Evolutionary conservation across 2,329 filamentous ascomycete genomes (phyloP), one percentile per base, ranked within the genome.

Genomic region (Ophiostoma fasciatum): DNA sequence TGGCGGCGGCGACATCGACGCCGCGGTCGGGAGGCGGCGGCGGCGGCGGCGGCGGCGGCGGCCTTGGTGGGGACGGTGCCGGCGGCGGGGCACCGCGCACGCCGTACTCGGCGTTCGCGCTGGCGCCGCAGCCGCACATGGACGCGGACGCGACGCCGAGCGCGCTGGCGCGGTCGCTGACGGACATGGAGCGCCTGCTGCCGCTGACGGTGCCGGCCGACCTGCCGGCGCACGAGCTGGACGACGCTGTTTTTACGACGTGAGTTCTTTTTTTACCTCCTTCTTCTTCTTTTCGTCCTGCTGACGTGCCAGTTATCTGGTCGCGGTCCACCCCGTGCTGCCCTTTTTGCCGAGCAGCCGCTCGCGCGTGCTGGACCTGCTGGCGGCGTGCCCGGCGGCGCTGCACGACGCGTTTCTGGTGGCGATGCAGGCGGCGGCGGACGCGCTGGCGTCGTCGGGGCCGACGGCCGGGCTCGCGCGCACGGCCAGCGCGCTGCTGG

Each of bases 371-470:
- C 66, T 71, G 38, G 60, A 62, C 8, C 61, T 73, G 15, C 53
- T 83, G 15, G 59, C 60, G 4, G 64, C 67, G 31, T 75, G 72
- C 44, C 68, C 74, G 0, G 47, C 60, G 2, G 52, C 62, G 4
- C 60, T 82, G 11, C 66, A 73, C 42, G 68, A 72, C 38, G 78
- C 76, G 1, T 82, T 83, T 46, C 54, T 69, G 15, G 68, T 73
- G 38, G 74, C 77, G 1, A 59, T 84, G 9, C 63, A 70, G 35
- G 64, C 64, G 32, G 65, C 74, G 7, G 64, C 79, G 46, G 62
- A 66, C 30, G 71, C 68, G 0, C 71, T 69, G 39, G 42, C 46
- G 17, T 46, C 46, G 17, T 46, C 55, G 15, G 44, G 50, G 13
- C 31, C 40, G 9, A 37, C 40, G 5, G 4, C 31, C 8, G 43